Conservation (phyloP, 345 rosid species). For the Lepidium africanum region DNA sequence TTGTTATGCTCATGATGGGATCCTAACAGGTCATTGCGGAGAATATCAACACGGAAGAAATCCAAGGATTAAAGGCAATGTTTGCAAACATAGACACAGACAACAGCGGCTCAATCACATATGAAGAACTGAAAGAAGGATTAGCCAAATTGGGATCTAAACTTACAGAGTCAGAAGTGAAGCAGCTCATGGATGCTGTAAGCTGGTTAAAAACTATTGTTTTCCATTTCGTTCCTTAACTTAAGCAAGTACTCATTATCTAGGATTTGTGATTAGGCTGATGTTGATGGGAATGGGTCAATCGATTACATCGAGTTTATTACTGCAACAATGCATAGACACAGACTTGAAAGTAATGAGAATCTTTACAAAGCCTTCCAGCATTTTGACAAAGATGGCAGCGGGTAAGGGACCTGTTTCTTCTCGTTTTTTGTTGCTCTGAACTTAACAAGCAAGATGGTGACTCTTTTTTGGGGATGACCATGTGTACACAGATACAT, state of each 20-base stretch:
- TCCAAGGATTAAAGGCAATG: constrained; percentile 74
- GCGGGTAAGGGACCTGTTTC: constrained; percentile 47
- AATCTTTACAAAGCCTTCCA: constrained; percentile 85
- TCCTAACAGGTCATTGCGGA: constrained; percentile 69
- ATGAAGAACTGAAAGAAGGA: constrained; percentile 79
- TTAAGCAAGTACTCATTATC: not conserved
- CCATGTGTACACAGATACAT: constrained; percentile 45
- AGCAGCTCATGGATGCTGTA: constrained; percentile 95
- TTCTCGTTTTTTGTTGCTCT: not conserved
- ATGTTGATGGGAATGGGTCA: constrained; percentile 85
- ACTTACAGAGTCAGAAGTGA: constrained; percentile 75
- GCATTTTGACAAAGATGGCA: constrained; percentile 83
- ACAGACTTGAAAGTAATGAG: constrained; percentile 76
- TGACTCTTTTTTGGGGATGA: not conserved
- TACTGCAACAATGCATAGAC: constrained; percentile 89
- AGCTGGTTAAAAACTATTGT: constrained; percentile 13
- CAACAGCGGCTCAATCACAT: constrained; percentile 82
- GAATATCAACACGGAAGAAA: constrained; percentile 72
- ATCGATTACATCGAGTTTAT: constrained; percentile 95
- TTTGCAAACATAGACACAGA: constrained; percentile 87
- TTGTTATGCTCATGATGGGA: not conserved
- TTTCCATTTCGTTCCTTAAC: not conserved
- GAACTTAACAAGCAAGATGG: not conserved
- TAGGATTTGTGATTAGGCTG: constrained; percentile 49
- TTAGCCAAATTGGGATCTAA: constrained; percentile 85